A percentile compares a stretch with the other conserved stretches of the same genome.
Evolutionary conservation across 805 yeast species (phyloP).

Genomic region (Starmerella apicola): DNA sequence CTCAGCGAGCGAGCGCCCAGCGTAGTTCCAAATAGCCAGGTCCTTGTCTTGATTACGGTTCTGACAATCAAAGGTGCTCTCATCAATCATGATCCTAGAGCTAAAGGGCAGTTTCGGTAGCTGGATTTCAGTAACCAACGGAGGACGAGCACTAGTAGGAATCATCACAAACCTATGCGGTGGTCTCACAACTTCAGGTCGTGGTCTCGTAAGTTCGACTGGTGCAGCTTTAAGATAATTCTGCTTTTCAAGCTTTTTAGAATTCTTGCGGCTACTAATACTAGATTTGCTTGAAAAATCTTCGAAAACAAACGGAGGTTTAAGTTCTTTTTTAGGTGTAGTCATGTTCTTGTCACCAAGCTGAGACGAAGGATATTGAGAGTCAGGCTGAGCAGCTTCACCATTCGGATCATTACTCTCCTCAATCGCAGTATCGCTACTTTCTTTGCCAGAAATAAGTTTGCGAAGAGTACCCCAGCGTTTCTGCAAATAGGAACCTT

Average conservation of each 20-base stretch:
- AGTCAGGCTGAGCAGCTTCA: too few species aligned
- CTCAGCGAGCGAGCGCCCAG: slow-evolving; percentile 31
- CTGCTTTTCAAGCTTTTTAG: background rate
- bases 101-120: slow-evolving; percentile 20
- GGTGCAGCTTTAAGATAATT: slow-evolving; percentile 13
- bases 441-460: background rate
- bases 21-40: slow-evolving; percentile 28
- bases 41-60: slow-evolving; percentile 7
- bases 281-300: background rate
- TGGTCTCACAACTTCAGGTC: slow-evolving; percentile 26
- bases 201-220: slow-evolving; percentile 21
- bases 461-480: background rate
- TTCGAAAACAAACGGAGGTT: background rate
- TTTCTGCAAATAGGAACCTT: background rate
- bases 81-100: background rate
- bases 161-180: slow-evolving; percentile 23
- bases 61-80: background rate
- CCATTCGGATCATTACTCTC: too few species aligned
- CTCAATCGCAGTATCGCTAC: too few species aligned
- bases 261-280: background rate
- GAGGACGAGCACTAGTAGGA: slow-evolving; percentile 8
- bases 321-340: background rate
- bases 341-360: too few species aligned
- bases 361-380: too few species aligned
- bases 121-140: background rate